Percentiles rank a stretch among this genome's conserved stretches.
phyloP scores from a whole-genome alignment of 352 stramenopile genomes.

The Lagenidium sp. region DNA sequence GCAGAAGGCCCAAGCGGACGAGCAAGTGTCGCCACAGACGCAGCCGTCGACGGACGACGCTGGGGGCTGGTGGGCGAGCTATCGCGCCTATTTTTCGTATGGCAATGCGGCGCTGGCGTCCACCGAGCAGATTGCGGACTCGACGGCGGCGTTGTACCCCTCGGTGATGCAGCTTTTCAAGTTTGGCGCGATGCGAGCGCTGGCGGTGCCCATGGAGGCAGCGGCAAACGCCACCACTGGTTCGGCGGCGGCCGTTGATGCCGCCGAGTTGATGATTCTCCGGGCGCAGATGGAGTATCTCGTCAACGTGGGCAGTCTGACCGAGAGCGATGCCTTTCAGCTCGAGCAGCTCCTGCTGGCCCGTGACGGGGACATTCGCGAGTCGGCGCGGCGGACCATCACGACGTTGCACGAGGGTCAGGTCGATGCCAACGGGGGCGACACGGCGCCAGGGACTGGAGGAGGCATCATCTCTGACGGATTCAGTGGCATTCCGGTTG shows the following conservation, averaged over 20 bases:
- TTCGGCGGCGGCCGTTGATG: not conserved
- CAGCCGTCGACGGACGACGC: constrained; percentile 1
- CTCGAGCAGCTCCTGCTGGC: constrained; percentile 55
- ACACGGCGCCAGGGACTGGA: constrained; percentile 6
- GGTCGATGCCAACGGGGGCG: constrained; percentile 19
- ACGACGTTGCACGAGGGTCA: constrained; percentile 45
- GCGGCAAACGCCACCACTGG: too few relatives aligned
- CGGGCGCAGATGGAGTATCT: constrained; percentile 73
- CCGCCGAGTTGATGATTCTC: constrained; percentile 30
- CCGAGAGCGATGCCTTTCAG: constrained; percentile 58
- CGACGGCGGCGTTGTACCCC: constrained; percentile 23
- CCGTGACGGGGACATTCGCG: constrained; percentile 25
- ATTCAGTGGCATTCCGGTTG: too few relatives aligned
- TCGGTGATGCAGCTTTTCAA: constrained; percentile 19
- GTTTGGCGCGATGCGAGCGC: constrained; percentile 1
- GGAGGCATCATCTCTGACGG: constrained; percentile 22
- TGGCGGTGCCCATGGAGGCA: too few relatives aligned
- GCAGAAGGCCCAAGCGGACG: constrained; percentile 26
- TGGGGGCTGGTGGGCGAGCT: constrained; percentile 64
- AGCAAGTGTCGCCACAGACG: too few relatives aligned
- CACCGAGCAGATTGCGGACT: not conserved
- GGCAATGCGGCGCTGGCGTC: constrained; percentile 3
- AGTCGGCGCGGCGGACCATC: constrained; percentile 57
- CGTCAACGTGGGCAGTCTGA: constrained; percentile 52
- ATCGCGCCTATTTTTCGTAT: constrained; percentile 36